Conservation (phyloP, 1,284 basidiomycete species). For the Microbotryum saponariae region DNA sequence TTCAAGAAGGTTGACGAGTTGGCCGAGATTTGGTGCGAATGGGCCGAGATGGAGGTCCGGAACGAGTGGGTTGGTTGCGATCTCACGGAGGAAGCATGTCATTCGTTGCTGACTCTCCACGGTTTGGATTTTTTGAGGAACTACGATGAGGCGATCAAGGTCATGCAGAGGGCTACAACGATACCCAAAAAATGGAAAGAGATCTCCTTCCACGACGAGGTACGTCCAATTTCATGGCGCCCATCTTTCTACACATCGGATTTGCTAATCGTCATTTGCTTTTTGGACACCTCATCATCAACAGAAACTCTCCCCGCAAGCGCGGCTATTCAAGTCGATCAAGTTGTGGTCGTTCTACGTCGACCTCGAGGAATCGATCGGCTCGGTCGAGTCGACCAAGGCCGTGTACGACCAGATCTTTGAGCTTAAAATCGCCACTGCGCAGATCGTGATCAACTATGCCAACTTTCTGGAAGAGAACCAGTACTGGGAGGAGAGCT, state of each 20-base stretch:
- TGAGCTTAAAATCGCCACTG: constrained; percentile 96
- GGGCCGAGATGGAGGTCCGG: constrained; percentile 96
- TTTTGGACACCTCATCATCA: constrained; percentile 10
- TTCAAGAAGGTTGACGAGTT: constrained; percentile 96
- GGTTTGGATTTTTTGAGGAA: no score
- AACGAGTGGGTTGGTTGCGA: constrained; percentile 79
- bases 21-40: constrained; percentile 98
- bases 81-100: no score
- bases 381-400: constrained; percentile 85
- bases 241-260: not conserved
- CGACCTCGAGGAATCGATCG: constrained; percentile 93
- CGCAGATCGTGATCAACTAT: constrained; percentile 92
- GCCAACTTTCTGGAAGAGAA: constrained; percentile 95
- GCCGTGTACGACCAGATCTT: constrained; percentile 93
- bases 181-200: constrained; percentile 76
- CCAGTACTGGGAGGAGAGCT: constrained; percentile 95
- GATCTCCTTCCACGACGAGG: constrained; percentile 91
- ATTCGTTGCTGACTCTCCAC: no score
- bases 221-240: constrained; percentile 44
- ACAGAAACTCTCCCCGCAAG: constrained; percentile 73
- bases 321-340: constrained; percentile 89
- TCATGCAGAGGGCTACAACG: constrained; percentile 91
- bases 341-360: constrained; percentile 99
- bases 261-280: not conserved
- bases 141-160: constrained; percentile 85